Base-by-base conservation (phyloP, 495 filamentous ascomycete species). In the Penicillium pancosmium region DNA sequence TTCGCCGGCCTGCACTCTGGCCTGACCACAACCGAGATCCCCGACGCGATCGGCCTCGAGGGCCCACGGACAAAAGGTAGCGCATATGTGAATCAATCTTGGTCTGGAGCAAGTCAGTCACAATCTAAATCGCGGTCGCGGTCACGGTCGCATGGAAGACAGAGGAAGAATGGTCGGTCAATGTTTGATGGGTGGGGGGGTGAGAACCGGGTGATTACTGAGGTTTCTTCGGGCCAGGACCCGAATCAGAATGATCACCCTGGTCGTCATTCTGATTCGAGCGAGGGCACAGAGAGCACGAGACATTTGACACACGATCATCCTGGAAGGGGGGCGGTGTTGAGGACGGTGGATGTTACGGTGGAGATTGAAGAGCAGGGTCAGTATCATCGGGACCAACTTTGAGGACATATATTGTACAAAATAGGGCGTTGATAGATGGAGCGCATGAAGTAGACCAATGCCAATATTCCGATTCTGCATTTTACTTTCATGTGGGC, bases 1-100 rank as follows among this genome's bases (percentile, higher is more conserved):
- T 67, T 73, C 43, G 67, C 68, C n/a, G 69, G 70, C 18, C 60
- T 75, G 2, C 65, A 73, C 43, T 73, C 72, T 27, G 69, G 69
- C 23, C 61, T 75, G n/a, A 68, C 66, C 35, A 69, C 71, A 10
- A 70, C 66, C 13, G 68, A 68, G 18, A 55, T 68, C 23, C 59
- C 65, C 16, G 61, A 66, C 8, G 56, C 57, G 5, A 35, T 62
- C 46, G 65, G 50, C 27, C 50, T 58, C 40, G 56, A 71, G 57
- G 60, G 68, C 34, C 34, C 56, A 3, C 64, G 54, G 10, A 59
- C 58, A 16, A 60, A 64, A 18, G 40, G 11, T 16, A 61, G 54
- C 46, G 38, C 49, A 5, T 69, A 65, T 52, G 52, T 54, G 40
- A 61, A 59, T 27, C 59, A 63, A 49, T 54, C n/a, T 10, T 44